Evolutionary conservation across 2,329 filamentous ascomycete species (phyloP), one percentile per base, ranked within the genome.

Genomic region (Xylariales sp.): DNA sequence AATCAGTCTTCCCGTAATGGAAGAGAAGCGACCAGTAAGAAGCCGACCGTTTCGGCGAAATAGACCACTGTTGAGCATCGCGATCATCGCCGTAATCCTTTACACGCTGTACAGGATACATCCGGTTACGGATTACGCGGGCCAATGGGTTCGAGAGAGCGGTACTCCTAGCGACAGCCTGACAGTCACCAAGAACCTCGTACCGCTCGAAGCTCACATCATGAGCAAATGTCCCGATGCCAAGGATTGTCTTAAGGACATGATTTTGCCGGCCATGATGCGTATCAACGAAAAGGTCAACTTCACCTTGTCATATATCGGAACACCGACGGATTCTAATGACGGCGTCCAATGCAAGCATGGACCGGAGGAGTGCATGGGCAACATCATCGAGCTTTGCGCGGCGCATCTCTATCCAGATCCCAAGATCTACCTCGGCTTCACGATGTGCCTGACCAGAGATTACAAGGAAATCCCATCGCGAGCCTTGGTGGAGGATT

Each of bases 211-310:
- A 62, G 87, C 88, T 42, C 91, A 97, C 62, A 93, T 97, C 54
- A 98, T 97, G 84, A 87, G 82, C 67, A 96, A 97, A 73, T 98
- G 93, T 57, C 90, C 91, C 0, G 93, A 98, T 64, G 89, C 93
- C 2, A 76, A 76, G 71, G 84, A 88, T 58, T 96, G 91, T 56
- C 71, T 98, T 15, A 78, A 80, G 47, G 71, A 89, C 45, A 68
- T 98, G 52, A 74, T 98, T 18, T 67, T 97, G 12, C 93, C 93
- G 1, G 77, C 83, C 16, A 96, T 98, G 90, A 80, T 88, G 62
- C 76, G 79, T 44, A 76, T 90, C 27, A 74, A 79, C 46, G 78
- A 88, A 49, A 93, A 94, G 62, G 88, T 97, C 47, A 83, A 95
- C 70, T 97, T 98, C 62, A 84, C 76, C 21, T 73, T 97, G 45